Base-by-base conservation (phyloP, 495 filamentous ascomycete genomes). In the Amorphotheca resinae region DNA sequence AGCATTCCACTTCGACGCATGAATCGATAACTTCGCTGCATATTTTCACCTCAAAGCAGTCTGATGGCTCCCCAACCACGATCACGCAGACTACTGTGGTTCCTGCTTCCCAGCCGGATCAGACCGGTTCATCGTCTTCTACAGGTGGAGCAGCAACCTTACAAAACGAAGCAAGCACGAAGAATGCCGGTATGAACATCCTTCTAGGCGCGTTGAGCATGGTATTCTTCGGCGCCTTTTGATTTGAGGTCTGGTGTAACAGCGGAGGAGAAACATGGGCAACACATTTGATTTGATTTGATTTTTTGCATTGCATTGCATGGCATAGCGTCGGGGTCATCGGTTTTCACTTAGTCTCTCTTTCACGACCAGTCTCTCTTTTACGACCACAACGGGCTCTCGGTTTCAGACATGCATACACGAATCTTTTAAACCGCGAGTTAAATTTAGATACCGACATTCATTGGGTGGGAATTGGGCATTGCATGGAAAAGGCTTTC, bases 71-170 rank as follows among this genome's bases (percentile, higher is more conserved):
- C 5, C 15, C 35, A 6, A 38, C 9, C 14, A 49, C 45, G 2
- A 23, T 51, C 14, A 55, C 48, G n/a, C 40, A 39, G 5, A 6
- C 43, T 6, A 55, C 52, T 0, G 48, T 55, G 28, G 48, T 55
- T 11, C 45, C 48, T 2, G 52, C 52, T 33, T 38, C 22, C 14
- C 38, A 41, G 18, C 39, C 35, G 5, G 18, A 42, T 15, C 15
- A 42, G 9, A 34, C 42, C 12, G 37, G 20, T 15, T 9, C 17
- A 16, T 9, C 15, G 3, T 15, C 32, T 1, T 42, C 42, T 12
- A 38, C 28, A 9, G 33, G 16, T 6, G 44, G 33, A 8, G 41
- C 48, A 2, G 44, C 48, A 23, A 15, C 9, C 16, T 28, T 16
- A 28, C 52, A 51, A 23, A 51, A 34, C 18, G 42, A 20, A 11